Percentiles rank a stretch among this genome's conserved stretches.
Conservation (phyloP, 768 basidiomycete genomes). For the Amanita polypyramis region DNA sequence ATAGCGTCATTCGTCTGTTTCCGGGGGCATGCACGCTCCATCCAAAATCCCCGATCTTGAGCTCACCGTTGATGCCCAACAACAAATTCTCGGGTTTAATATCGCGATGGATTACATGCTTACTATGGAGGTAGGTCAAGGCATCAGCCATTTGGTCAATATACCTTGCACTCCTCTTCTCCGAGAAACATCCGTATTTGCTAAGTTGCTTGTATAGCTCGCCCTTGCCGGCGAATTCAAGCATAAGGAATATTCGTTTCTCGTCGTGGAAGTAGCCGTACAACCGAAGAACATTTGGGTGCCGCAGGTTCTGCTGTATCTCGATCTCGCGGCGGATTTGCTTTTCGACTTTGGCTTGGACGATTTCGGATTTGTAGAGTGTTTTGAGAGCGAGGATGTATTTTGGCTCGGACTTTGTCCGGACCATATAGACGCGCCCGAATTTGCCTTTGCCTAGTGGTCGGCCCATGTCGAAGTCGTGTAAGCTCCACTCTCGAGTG, state of each 20-base stretch:
- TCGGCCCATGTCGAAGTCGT: slow-evolving; percentile 87
- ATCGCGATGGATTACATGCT: slow-evolving; percentile 97
- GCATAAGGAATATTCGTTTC: slow-evolving; percentile 95
- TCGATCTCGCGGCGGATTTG: slow-evolving; percentile 97
- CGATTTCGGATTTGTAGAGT: slow-evolving; percentile 93
- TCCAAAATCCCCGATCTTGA: slow-evolving; percentile 98
- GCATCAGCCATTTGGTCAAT: slow-evolving; percentile 99
- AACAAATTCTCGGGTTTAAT: slow-evolving; percentile 98
- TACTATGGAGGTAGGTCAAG: slow-evolving; percentile 79
- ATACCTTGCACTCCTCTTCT: slow-evolving; percentile 81
- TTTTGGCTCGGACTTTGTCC: slow-evolving; percentile 78
- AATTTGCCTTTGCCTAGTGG: slow-evolving; percentile 99
- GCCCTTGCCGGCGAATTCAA: slow-evolving; percentile 95
- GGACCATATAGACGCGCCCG: slow-evolving; percentile 96
- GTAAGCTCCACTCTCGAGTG: slow-evolving; percentile 78
- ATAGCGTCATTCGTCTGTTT: slow-evolving; percentile 81
- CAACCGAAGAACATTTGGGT: slow-evolving; percentile 87
- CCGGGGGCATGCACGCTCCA: slow-evolving; percentile 98
- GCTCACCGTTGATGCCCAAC: slow-evolving; percentile 87
- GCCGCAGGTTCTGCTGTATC: slow-evolving; percentile 92
- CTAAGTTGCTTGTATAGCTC: slow-evolving; percentile 95
- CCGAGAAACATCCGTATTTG: slow-evolving; percentile 78
- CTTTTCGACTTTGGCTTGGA: slow-evolving; percentile 87
- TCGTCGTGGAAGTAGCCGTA: slow-evolving; percentile 99
- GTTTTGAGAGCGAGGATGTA: slow-evolving; percentile 97